Base-by-base conservation (phyloP, 495 filamentous ascomycete genomes). In the Oidiodendron maius region DNA sequence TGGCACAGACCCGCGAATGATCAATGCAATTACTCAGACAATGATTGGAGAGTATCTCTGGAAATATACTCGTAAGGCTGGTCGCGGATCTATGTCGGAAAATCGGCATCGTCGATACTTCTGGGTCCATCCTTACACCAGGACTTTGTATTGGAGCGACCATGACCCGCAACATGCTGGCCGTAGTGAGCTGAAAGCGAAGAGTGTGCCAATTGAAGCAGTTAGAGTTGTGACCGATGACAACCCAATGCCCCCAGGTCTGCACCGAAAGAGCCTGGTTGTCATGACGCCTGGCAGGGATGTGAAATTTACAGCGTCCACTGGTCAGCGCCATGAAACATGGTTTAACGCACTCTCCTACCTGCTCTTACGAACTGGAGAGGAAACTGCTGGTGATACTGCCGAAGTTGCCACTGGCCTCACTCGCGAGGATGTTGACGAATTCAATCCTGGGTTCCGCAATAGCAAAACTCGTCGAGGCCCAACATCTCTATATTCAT, bases 1-100 rank as follows among this genome's bases (percentile, higher is more conserved):
- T 25, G 75, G 74, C 28, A 95, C 90, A 0, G 93, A 98, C 65
- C 91, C 93, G 43, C 83, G 93, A 52, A 97, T 98, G 89, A 97
- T 98, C 49, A 91, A 97, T 71, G 93, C 93, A 37, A 96, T 98
- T 52, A 97, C 94, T 4, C 93, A 98, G 66, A 98, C 93, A 10
- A 98, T 98, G 93, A 97, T 97, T 60, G 93, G 93, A 44, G 93
- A 98, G 61, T 96, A 90, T 64, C 77, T 97, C 13, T 98, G 93
- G 93, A 98, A 98, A 61, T 98, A 98, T 65, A 97, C 91, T 1
- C 84, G 94, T 52, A 94, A 87, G 66, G 75, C 90, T 49, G 91
- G 90, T 15, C 83, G 91, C 3, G 83, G 80, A 46, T 83, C 89
- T 40, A 82, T 95, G 68, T 96, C 91, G 3, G 81, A 78, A 48